phyloP scores from a whole-genome alignment of 148 eudicot species.

The Rhododendron griersonianum region DNA sequence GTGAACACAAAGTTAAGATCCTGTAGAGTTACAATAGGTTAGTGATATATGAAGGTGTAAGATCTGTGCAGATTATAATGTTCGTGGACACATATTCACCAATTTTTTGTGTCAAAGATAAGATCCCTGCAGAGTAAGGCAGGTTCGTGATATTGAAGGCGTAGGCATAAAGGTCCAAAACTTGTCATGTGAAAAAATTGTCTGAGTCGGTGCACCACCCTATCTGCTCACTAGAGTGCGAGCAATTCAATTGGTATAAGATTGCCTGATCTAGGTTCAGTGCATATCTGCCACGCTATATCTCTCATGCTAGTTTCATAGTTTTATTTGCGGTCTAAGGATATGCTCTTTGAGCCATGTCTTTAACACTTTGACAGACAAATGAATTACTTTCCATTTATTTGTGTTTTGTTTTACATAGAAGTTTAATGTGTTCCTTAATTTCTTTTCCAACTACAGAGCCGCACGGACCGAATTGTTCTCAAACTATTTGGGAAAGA shows the following conservation, averaged over 20 bases:
- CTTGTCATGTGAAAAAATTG: background rate
- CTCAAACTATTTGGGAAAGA: constrained; percentile 84
- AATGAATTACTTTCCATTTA: background rate
- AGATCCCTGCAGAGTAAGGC: background rate
- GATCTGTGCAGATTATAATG: background rate
- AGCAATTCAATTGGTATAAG: background rate
- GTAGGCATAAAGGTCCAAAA: background rate
- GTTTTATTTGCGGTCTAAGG: background rate
- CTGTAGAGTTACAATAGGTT: background rate
- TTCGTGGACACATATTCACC: background rate
- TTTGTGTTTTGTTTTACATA: background rate
- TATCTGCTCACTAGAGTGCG: background rate
- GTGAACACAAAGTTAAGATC: background rate
- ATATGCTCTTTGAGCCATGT: background rate
- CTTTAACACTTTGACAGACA: background rate
- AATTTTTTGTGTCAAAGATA: background rate
- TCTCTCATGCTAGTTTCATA: background rate
- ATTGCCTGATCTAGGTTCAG: background rate
- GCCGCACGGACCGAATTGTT: constrained; percentile 73
- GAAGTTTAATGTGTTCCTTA: background rate
- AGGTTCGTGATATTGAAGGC: background rate
- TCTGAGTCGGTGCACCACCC: constrained; percentile 1
- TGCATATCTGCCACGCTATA: background rate
- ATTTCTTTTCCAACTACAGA: constrained; percentile 19
- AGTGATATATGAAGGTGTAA: background rate